A percentile compares a stretch with the other conserved stretches of the same genome.
These are phyloP conservation scores for Peniophora sp. DNA, from an alignment of 1,284 basidiomycete genomes.

Conservation along the genomic window DNA sequence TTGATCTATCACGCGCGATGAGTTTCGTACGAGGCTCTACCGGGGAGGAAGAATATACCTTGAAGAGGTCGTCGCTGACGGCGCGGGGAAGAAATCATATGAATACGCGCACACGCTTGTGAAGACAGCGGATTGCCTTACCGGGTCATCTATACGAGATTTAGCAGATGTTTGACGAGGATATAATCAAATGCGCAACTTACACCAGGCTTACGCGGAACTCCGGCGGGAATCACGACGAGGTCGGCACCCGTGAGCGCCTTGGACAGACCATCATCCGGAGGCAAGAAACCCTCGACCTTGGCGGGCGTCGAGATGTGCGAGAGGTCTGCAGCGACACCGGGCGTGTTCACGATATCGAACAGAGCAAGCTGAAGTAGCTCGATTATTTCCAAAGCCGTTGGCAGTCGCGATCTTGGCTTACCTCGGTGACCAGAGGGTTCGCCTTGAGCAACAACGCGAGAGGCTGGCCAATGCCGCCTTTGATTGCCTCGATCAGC, in stretches of 20 bases:
- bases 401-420: constrained; percentile 1
- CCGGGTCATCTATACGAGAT: constrained; percentile 61
- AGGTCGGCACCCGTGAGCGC: constrained; percentile 81
- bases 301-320: constrained; percentile 81
- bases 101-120: background rate
- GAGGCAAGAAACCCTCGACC: constrained; percentile 68
- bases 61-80: constrained; percentile 85
- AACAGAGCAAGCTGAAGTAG: constrained; percentile 67
- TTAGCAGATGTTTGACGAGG: constrained; percentile 7
- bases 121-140: constrained; percentile 25
- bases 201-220: constrained; percentile 92
- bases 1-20: constrained; percentile 67
- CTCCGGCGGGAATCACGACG: constrained; percentile 95
- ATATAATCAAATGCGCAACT: constrained; percentile 17
- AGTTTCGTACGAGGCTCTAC: background rate
- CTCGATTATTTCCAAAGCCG: background rate
- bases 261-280: constrained; percentile 77
- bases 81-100: constrained; percentile 3
- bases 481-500: constrained; percentile 27
- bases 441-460: constrained; percentile 86
- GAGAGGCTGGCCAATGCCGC: constrained; percentile 90
- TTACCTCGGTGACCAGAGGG: constrained; percentile 71
- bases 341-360: constrained; percentile 96
- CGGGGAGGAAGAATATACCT: constrained; percentile 39
- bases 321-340: constrained; percentile 91